phyloP scores from a whole-genome alignment of 2,329 filamentous ascomycete species.

The Monilinia fructicola region DNA sequence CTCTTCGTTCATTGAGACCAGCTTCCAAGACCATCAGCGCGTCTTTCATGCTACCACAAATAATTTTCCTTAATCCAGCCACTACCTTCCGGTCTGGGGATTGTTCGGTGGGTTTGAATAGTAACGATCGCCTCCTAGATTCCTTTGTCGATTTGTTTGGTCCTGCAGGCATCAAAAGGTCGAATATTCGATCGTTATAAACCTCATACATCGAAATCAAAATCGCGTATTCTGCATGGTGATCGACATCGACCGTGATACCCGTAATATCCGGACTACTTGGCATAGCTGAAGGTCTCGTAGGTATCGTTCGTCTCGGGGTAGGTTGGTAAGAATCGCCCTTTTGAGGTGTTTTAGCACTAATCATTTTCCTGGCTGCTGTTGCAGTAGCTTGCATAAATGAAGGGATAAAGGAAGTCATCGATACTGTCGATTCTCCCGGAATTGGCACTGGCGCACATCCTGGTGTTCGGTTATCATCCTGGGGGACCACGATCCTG shows the following conservation, averaged over 20 bases:
- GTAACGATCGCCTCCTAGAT: slow-evolving; percentile 70
- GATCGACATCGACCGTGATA: slow-evolving; percentile 65
- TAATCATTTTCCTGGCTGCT: slow-evolving; percentile 40
- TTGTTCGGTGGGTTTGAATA: slow-evolving; percentile 89
- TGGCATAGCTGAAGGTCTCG: slow-evolving; percentile 69
- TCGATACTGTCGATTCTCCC: slow-evolving; percentile 25
- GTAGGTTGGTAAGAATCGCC: slow-evolving; percentile 55
- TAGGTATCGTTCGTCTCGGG: slow-evolving; percentile 60
- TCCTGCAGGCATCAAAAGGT: slow-evolving; percentile 70
- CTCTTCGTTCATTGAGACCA: slow-evolving; percentile 79
- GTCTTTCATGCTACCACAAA: slow-evolving; percentile 79
- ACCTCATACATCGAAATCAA: slow-evolving; percentile 98
- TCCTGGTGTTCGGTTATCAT: slow-evolving; percentile 23
- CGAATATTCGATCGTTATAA: slow-evolving; percentile 97
- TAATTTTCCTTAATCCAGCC: slow-evolving; percentile 84
- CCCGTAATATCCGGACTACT: slow-evolving; percentile 72
- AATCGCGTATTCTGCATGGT: slow-evolving; percentile 77
- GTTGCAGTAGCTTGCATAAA: slow-evolving; percentile 39
- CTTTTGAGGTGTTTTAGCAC: slow-evolving; percentile 46
- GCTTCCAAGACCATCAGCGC: slow-evolving; percentile 88
- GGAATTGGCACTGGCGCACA: slow-evolving; percentile 24
- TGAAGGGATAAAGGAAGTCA: slow-evolving; percentile 32
- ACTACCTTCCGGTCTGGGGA: slow-evolving; percentile 93
- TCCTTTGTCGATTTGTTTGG: slow-evolving; percentile 65
- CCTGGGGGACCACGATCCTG: slow-evolving; percentile 28